phyloP scores from a whole-genome alignment of 768 basidiomycete genomes.

The Lactarius evosmus region DNA sequence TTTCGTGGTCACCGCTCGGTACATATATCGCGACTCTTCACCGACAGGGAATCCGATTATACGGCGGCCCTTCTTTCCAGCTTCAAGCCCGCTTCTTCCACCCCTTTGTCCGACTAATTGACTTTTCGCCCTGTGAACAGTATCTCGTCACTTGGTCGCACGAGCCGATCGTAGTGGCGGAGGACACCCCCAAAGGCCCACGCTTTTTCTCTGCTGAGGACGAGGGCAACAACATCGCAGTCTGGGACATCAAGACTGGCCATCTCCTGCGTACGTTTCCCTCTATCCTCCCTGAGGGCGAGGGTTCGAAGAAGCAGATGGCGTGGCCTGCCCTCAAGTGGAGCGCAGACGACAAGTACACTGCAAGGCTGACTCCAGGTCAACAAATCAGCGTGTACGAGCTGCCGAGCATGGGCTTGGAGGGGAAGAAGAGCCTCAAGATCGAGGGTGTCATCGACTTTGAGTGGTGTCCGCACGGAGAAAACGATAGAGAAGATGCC shows the following conservation, averaged over 20 bases:
- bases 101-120: constrained; percentile 90
- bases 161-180: constrained; percentile 84
- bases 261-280: constrained; percentile 90
- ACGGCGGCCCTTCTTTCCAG: constrained; percentile 92
- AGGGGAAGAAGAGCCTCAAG: constrained; percentile 96
- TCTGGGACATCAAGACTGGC: constrained; percentile 98
- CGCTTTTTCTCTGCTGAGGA: constrained; percentile 90
- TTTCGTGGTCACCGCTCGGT: constrained; percentile 94
- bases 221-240: constrained; percentile 92
- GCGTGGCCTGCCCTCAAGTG: constrained; percentile 96
- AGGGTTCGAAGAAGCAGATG: constrained; percentile 74
- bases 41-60: constrained; percentile 91
- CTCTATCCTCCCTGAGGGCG: constrained; percentile 57
- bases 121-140: constrained; percentile 95
- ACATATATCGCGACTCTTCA: constrained; percentile 94
- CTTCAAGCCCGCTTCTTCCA: constrained; percentile 90
- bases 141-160: constrained; percentile 98
- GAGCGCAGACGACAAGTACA: constrained; percentile 95
- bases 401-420: constrained; percentile 87
- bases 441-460: constrained; percentile 97
- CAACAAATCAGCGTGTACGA: constrained; percentile 97
- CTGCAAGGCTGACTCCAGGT: constrained; percentile 83
- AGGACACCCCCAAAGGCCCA: constrained; percentile 74
- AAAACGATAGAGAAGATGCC: constrained; percentile 77
- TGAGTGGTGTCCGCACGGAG: constrained; percentile 95